phyloP scores from a whole-genome alignment of 345 rosid species.

The Corchorus olitorius region DNA sequence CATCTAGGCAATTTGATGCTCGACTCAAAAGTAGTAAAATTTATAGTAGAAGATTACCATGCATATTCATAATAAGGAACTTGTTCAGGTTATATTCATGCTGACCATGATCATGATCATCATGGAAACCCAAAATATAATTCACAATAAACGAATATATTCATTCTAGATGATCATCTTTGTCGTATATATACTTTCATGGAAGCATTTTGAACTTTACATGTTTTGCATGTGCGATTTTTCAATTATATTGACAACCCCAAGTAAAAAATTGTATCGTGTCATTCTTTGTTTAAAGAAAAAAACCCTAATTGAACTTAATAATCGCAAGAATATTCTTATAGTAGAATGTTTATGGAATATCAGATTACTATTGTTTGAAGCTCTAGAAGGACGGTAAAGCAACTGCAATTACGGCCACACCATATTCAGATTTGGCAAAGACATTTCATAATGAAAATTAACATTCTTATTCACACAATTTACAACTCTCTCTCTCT shows the following conservation, averaged over 20 bases:
- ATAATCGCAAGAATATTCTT: not conserved
- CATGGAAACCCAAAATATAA: not conserved
- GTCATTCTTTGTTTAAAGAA: not conserved
- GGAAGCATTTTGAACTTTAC: not conserved
- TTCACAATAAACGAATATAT: not conserved
- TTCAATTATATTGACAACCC: too few species aligned
- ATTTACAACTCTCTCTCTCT: slow-evolving; percentile 44
- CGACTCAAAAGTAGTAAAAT: not conserved
- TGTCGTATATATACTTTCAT: not conserved
- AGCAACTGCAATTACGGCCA: not conserved
- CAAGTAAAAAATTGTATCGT: not conserved
- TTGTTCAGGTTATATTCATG: too few species aligned
- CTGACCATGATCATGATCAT: too few species aligned
- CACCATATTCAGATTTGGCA: not conserved
- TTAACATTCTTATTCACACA: slow-evolving; percentile 59
- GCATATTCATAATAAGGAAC: not conserved
- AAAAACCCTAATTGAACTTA: not conserved
- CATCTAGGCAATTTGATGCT: too few species aligned
- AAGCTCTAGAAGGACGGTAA: not conserved
- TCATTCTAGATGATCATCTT: not conserved
- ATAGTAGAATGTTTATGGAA: not conserved
- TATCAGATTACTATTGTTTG: not conserved
- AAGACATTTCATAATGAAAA: not conserved
- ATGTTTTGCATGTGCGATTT: not conserved
- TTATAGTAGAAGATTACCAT: not conserved